Conservation (phyloP, 768 basidiomycete species). For the Lanmaoa pseudosensibilis region DNA sequence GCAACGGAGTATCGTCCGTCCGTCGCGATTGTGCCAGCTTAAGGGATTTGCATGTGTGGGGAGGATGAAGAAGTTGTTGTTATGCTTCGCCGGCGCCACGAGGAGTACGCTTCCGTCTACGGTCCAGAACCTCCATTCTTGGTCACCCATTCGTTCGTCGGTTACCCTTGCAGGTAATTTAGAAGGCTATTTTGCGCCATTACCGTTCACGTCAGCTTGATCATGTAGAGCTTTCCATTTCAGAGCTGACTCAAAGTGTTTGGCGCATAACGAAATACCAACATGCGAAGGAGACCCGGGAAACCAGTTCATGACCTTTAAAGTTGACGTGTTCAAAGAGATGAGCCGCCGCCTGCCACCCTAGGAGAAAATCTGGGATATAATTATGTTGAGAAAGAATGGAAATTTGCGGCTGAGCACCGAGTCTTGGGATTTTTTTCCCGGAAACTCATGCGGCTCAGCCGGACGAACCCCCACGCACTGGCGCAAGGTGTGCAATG, state of each 20-base stretch:
- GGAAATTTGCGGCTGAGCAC: neutral
- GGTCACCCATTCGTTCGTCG: neutral
- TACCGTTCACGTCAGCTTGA: neutral
- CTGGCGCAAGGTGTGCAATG: neutral
- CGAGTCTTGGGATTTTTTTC: neutral
- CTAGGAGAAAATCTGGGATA: neutral
- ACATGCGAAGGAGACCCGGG: neutral
- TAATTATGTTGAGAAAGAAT: slow-evolving; percentile 4
- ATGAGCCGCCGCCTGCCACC: neutral
- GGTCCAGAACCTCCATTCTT: neutral
- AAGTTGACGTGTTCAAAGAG: neutral
- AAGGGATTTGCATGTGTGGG: neutral
- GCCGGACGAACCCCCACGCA: neutral
- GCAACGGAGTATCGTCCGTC: neutral
- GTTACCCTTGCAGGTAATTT: slow-evolving; percentile 2
- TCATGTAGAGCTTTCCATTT: neutral
- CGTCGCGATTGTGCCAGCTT: neutral
- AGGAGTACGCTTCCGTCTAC: slow-evolving; percentile 3
- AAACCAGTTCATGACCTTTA: neutral
- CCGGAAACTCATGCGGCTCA: neutral
- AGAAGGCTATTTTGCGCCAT: neutral
- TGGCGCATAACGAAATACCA: slow-evolving; percentile 1
- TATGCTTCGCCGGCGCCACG: neutral
- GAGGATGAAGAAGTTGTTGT: neutral
- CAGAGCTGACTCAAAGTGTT: neutral